These are phyloP conservation scores for Blastobotrys illinoisensis DNA, from an alignment of 1,139 yeast species.

Conservation along the genomic window DNA sequence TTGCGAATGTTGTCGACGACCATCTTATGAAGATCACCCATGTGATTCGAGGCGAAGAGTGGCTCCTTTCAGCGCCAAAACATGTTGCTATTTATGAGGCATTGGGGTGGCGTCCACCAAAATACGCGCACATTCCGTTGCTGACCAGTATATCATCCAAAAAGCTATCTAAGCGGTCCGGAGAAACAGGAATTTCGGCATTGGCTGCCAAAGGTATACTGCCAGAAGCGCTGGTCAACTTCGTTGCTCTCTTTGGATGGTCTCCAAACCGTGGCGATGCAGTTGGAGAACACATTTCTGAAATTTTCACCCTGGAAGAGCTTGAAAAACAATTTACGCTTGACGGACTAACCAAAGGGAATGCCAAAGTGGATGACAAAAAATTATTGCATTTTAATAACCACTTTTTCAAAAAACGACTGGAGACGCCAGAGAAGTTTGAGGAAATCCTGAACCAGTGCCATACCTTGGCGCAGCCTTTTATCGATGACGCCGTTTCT, in stretches of 20 bases:
- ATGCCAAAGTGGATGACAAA: constrained; percentile 80
- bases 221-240: constrained; percentile 84
- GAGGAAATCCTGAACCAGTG: constrained; percentile 16
- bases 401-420: constrained; percentile 41
- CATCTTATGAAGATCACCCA: constrained; percentile 89
- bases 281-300: constrained; percentile 47
- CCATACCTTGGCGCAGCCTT: constrained; percentile 12
- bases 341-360: constrained; percentile 80
- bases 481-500: constrained; percentile 1
- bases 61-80: constrained; percentile 95
- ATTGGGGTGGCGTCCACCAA: constrained; percentile 81
- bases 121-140: constrained; percentile 83
- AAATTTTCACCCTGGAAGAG: constrained; percentile 52
- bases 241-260: constrained; percentile 93
- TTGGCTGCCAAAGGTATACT: constrained; percentile 56
- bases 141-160: constrained; percentile 69
- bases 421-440: constrained; percentile 16
- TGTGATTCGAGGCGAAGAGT: constrained; percentile 94
- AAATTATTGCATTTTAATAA: constrained; percentile 76
- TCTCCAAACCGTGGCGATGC: constrained; percentile 43
- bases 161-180: constrained; percentile 79
- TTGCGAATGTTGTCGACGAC: constrained; percentile 94
- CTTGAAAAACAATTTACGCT: constrained; percentile 48
- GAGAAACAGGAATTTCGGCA: constrained; percentile 66
- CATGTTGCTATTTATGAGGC: constrained; percentile 84